phyloP scores from a whole-genome alignment of 139 green algal species.

The Volvox reticuliferus region DNA sequence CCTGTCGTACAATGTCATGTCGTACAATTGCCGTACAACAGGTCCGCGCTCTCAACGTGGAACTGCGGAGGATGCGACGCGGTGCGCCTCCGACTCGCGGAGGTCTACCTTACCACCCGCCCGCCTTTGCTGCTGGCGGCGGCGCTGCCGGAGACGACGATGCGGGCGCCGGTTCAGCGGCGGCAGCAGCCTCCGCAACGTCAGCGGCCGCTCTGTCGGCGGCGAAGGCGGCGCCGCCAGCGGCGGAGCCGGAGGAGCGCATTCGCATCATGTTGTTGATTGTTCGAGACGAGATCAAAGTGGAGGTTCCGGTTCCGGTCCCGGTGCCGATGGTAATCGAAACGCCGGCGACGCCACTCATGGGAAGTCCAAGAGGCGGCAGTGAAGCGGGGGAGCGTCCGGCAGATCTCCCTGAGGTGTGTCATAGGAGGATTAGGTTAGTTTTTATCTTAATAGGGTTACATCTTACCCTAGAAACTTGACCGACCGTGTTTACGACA shows the following conservation, averaged over 20 bases:
- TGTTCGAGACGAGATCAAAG: constrained; percentile 3
- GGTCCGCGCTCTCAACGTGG: neutral
- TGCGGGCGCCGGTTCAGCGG: neutral
- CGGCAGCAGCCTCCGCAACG: neutral
- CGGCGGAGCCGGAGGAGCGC: constrained; percentile 19
- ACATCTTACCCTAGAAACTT: no score
- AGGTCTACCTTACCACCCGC: neutral
- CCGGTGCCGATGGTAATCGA: neutral
- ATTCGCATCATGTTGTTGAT: constrained; percentile 38
- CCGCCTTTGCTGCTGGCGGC: neutral
- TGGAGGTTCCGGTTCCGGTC: neutral
- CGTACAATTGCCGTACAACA: neutral
- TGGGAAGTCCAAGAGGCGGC: neutral
- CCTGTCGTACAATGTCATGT: neutral
- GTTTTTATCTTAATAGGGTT: no score
- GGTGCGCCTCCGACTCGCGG: neutral
- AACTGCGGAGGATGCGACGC: constrained; percentile 1
- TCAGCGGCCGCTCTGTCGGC: neutral
- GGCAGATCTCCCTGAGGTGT: no score
- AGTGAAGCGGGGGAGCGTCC: neutral
- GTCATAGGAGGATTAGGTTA: no score
- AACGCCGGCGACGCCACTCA: neutral
- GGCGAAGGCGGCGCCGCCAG: neutral
- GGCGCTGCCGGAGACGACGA: neutral
- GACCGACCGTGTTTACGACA: no score